Evolutionary conservation across 148 eudicot species (phyloP).

Genomic region (Beta vulgaris): DNA sequence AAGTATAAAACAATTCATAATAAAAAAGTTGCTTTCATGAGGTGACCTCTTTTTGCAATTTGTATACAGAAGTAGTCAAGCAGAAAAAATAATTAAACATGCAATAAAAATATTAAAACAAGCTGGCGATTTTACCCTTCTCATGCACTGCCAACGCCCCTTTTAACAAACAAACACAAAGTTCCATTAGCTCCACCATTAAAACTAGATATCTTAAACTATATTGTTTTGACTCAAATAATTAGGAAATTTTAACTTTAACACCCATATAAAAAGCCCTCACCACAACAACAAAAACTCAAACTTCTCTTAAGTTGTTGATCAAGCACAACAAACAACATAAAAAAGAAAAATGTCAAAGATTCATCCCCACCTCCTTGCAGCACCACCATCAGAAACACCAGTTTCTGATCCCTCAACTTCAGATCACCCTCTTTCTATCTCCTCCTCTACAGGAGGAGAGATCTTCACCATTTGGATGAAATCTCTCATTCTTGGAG

Average conservation of each 20-base stretch:
- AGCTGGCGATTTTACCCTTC: background rate
- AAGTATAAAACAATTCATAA: background rate
- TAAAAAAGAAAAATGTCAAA: constrained; percentile 28
- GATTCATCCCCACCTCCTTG: constrained; percentile 39
- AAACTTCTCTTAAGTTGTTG: background rate
- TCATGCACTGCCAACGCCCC: constrained; percentile 19
- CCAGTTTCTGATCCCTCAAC: constrained; percentile 1
- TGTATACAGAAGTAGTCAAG: background rate
- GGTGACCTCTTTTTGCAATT: constrained; percentile 1
- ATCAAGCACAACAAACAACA: background rate
- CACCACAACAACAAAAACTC: constrained; percentile 2
- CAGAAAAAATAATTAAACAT: no score
- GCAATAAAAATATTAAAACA: background rate
- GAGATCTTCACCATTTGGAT: constrained; percentile 48
- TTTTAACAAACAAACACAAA: constrained; percentile 7
- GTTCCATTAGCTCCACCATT: constrained; percentile 26
- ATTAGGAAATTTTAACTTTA: constrained; percentile 15
- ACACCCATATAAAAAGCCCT: constrained; percentile 24
- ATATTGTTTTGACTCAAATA: constrained; percentile 20
- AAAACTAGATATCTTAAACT: constrained; percentile 34
- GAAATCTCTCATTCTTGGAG: constrained; percentile 46
- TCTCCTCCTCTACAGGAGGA: background rate
- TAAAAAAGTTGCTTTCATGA: constrained; percentile 18
- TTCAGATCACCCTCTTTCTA: constrained; percentile 3
- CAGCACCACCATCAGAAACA: constrained; percentile 10